These are phyloP conservation scores for Cubamyces lactineus DNA, from an alignment of 768 basidiomycete genomes.

Conservation along the genomic window DNA sequence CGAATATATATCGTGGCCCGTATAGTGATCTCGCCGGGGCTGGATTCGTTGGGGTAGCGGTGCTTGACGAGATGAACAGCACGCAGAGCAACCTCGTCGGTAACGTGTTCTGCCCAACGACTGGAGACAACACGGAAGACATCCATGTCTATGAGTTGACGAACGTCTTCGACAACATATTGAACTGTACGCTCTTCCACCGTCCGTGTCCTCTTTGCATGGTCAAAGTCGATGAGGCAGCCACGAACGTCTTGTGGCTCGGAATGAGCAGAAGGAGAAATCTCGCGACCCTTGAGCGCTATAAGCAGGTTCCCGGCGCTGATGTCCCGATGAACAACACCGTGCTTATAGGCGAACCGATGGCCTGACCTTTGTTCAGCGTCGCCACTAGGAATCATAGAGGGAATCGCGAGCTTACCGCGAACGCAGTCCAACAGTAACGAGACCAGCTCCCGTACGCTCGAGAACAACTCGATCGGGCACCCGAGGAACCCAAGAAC, in stretches of 20 bases:
- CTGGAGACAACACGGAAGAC: not conserved
- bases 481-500: not conserved
- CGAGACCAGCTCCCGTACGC: not conserved
- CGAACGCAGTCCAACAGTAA: not conserved
- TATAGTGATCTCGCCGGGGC: not conserved
- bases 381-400: not conserved
- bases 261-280: not conserved
- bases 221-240: not conserved
- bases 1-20: not conserved
- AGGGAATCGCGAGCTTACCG: not conserved
- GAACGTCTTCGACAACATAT: not conserved
- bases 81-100: not conserved
- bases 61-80: not conserved
- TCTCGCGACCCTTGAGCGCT: not conserved
- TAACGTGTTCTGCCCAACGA: not conserved
- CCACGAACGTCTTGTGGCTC: not conserved
- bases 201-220: not conserved
- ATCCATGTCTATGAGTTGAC: not conserved
- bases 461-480: not conserved
- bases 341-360: not conserved
- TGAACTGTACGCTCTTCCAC: not conserved
- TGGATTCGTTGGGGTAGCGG: not conserved
- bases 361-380: not conserved
- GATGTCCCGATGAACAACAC: not conserved
- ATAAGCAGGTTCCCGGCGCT: not conserved